Conservation (phyloP, 2,329 filamentous ascomycete genomes). For the Ascochyta rabiei region DNA sequence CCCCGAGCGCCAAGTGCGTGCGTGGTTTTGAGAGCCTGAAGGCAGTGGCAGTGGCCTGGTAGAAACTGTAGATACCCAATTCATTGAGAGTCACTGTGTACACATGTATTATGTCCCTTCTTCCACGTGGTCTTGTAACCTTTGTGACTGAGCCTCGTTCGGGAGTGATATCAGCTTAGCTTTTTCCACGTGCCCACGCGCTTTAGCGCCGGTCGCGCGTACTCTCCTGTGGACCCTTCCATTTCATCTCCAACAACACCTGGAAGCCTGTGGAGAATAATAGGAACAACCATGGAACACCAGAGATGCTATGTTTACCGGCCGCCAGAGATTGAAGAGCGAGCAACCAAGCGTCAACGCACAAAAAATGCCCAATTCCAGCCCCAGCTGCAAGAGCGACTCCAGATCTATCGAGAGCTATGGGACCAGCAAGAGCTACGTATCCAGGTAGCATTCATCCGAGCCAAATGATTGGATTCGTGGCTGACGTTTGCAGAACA, state of each 20-base stretch:
- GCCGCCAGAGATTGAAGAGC: slow-evolving; percentile 41
- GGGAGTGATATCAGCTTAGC: slow-evolving; percentile 1
- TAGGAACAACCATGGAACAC: slow-evolving; percentile 52
- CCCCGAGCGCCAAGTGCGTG: background rate
- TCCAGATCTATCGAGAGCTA: slow-evolving; percentile 64
- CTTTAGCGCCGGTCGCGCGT: slow-evolving; percentile 21
- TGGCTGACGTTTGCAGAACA: slow-evolving; percentile 34
- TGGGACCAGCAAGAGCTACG: slow-evolving; percentile 70
- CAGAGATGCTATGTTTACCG: slow-evolving; percentile 56
- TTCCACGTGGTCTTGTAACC: background rate
- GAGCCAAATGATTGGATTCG: background rate
- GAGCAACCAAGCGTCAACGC: slow-evolving; percentile 51
- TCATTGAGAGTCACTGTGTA: background rate
- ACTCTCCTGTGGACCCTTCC: slow-evolving; percentile 11
- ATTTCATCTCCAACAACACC: slow-evolving; percentile 13
- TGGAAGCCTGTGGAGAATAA: background rate
- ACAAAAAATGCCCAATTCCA: slow-evolving; percentile 37
- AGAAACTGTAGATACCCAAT: slow-evolving; percentile 1
- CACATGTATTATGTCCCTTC: background rate
- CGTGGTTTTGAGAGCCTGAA: no score
- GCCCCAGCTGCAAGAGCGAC: slow-evolving; percentile 53
- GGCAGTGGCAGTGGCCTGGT: background rate
- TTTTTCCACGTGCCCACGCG: slow-evolving; percentile 36
- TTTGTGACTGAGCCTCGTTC: background rate
- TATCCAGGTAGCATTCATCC: slow-evolving; percentile 60